Evolutionary conservation across 2,329 filamentous ascomycete genomes (phyloP).

Genomic region (Chaetomium sp.): DNA sequence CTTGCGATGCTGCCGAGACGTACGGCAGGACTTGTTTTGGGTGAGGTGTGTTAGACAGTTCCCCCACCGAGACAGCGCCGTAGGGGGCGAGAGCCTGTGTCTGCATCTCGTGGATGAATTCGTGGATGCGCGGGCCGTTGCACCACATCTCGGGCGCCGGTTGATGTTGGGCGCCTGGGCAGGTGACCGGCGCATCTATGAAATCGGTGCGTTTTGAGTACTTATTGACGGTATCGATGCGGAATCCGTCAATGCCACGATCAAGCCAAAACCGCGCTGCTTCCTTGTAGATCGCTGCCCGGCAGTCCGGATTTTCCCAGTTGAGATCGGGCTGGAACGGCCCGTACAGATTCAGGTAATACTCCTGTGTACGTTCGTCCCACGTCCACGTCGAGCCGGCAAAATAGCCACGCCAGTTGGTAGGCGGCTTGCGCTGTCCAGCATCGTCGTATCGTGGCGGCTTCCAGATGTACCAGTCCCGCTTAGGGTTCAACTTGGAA

Average conservation of each 20-base stretch:
- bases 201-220: slow-evolving; percentile 56
- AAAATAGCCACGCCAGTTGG: slow-evolving; percentile 64
- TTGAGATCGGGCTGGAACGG: slow-evolving; percentile 27
- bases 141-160: slow-evolving; percentile 50
- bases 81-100: slow-evolving; percentile 50
- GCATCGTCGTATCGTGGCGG: slow-evolving; percentile 37
- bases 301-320: slow-evolving; percentile 58
- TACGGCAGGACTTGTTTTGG: slow-evolving; percentile 47
- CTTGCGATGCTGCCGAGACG: background rate
- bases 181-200: slow-evolving; percentile 50
- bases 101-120: slow-evolving; percentile 61
- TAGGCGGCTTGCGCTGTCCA: slow-evolving; percentile 60
- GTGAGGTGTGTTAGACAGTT: slow-evolving; percentile 57
- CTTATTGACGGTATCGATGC: slow-evolving; percentile 70
- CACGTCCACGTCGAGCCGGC: slow-evolving; percentile 60
- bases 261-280: slow-evolving; percentile 76
- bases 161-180: slow-evolving; percentile 41
- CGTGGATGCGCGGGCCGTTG: slow-evolving; percentile 62
- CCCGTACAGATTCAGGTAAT: slow-evolving; percentile 71
- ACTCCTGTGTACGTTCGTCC: slow-evolving; percentile 63
- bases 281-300: slow-evolving; percentile 62
- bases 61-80: slow-evolving; percentile 62
- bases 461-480: slow-evolving; percentile 45
- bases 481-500: slow-evolving; percentile 54
- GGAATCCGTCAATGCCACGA: slow-evolving; percentile 64